phyloP scores from a whole-genome alignment of 805 yeast genomes.

The Brettanomyces naardenensis region DNA sequence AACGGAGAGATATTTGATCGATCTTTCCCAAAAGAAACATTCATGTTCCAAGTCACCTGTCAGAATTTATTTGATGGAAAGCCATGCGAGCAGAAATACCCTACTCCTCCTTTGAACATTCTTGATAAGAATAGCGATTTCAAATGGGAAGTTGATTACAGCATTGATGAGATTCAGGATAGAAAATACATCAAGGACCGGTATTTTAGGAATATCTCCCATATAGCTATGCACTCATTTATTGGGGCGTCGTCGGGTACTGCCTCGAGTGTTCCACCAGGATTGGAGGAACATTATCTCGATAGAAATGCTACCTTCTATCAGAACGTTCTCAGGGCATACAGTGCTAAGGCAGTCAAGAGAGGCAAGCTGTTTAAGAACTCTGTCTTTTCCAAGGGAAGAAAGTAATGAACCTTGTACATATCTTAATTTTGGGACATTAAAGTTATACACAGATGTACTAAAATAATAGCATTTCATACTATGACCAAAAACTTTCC shows the following conservation, averaged over 20 bases:
- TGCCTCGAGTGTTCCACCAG: neutral
- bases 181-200: conserved; percentile 6
- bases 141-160: conserved; percentile 23
- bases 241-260: conserved; percentile 1
- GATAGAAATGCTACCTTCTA: conserved; percentile 16
- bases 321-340: conserved; percentile 25
- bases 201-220: conserved; percentile 9
- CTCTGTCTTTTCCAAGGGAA: neutral
- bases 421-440: neutral
- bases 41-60: conserved; percentile 32
- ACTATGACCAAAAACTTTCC: conserved; percentile 26
- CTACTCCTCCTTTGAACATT: conserved; percentile 23
- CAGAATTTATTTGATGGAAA: conserved; percentile 30
- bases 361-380: conserved; percentile 9
- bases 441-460: neutral
- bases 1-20: conserved; percentile 12
- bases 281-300: conserved; percentile 6
- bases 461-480: conserved; percentile 1
- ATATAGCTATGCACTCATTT: conserved; percentile 8
- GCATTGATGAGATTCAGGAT: conserved; percentile 14
- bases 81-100: conserved; percentile 14
- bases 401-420: neutral
- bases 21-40: conserved; percentile 11
- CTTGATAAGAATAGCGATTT: conserved; percentile 9
- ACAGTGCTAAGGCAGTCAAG: conserved; percentile 24